phyloP scores from a whole-genome alignment of 2,329 filamentous ascomycete genomes.

The Penicillium sp. region DNA sequence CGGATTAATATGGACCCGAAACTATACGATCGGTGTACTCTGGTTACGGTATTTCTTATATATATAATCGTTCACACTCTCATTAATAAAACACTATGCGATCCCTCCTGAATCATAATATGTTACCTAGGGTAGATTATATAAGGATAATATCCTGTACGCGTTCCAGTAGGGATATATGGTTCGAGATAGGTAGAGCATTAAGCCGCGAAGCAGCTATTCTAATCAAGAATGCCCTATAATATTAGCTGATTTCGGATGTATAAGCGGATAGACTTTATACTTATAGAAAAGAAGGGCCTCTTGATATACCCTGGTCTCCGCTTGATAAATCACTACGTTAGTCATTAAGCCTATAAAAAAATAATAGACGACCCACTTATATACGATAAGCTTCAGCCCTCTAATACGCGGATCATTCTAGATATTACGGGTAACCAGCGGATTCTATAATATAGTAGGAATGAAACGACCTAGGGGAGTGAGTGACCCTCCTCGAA shows the following conservation, averaged over 20 bases:
- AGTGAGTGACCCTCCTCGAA: not conserved
- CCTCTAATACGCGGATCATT: not conserved
- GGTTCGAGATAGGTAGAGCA: not conserved
- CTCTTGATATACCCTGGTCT: not conserved
- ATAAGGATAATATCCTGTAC: not conserved
- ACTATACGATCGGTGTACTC: too few species aligned
- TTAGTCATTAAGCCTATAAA: not conserved
- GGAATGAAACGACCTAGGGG: not conserved
- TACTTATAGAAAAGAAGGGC: constrained; percentile 1
- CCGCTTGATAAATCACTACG: not conserved
- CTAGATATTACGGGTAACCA: not conserved
- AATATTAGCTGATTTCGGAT: not conserved
- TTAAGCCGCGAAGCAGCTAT: not conserved
- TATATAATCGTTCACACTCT: too few species aligned
- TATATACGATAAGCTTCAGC: not conserved
- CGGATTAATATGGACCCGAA: too few species aligned
- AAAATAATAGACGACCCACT: not conserved
- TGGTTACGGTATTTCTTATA: too few species aligned
- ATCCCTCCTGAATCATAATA: too few species aligned
- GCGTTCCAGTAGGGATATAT: not conserved
- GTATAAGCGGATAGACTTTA: not conserved
- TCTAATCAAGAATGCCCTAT: not conserved
- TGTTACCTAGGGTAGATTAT: not conserved
- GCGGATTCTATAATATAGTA: not conserved
- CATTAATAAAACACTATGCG: too few species aligned